Percentiles rank a stretch among this genome's conserved stretches.
These are phyloP conservation scores for Pancytospora philotis DNA, from an alignment of 371 early-diverging fungal genomes.

Conservation along the genomic window DNA sequence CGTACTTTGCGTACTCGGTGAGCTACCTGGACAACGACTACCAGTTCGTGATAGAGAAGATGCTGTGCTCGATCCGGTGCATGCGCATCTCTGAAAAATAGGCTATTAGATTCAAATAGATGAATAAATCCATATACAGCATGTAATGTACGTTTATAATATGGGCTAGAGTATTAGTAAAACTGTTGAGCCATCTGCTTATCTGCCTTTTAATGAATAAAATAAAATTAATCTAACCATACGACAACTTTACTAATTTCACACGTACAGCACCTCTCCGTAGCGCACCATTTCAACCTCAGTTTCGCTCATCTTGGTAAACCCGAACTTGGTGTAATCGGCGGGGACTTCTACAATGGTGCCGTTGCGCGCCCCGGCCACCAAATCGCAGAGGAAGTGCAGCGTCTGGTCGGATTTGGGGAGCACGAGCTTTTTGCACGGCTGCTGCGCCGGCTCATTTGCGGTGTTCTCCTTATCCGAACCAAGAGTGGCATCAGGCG, in stretches of 20 bases:
- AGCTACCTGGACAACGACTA: conserved; percentile 37
- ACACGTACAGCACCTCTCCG: conserved; percentile 1
- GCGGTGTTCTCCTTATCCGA: not conserved
- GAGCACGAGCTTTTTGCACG: not conserved
- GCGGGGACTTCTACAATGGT: not conserved
- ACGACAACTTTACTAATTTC: too few species aligned
- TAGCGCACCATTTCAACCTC: not conserved
- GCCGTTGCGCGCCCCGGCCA: not conserved
- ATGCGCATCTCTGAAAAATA: not conserved
- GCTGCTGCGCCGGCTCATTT: not conserved
- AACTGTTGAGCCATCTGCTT: too few species aligned
- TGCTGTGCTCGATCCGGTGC: conserved; percentile 22
- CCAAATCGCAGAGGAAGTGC: not conserved
- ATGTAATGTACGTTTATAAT: not conserved
- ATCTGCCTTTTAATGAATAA: too few species aligned
- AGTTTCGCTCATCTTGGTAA: not conserved
- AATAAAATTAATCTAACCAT: too few species aligned
- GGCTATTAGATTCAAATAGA: too few species aligned
- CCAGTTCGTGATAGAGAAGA: conserved; percentile 45
- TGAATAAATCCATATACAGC: not conserved
- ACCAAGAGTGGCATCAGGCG: not conserved
- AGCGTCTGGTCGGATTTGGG: not conserved
- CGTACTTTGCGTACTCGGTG: conserved; percentile 28
- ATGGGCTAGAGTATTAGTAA: too few species aligned
- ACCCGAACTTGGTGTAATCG: not conserved